Percentiles rank a stretch among this genome's conserved stretches.
phyloP scores from a whole-genome alignment of 768 basidiomycete genomes.

The Hortiboletus campestris region DNA sequence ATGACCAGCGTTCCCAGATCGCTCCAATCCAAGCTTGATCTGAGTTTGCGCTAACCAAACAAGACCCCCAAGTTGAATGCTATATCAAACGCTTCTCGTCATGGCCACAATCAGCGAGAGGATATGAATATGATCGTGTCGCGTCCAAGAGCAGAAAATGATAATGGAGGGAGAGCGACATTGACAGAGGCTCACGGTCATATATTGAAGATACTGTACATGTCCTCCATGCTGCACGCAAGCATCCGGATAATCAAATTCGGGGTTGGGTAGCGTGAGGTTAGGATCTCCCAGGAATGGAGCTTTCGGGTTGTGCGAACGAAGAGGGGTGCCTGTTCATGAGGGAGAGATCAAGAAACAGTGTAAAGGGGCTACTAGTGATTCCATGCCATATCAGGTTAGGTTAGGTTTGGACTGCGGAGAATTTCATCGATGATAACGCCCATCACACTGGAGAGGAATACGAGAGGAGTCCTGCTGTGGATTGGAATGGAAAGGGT shows the following conservation, averaged over 20 bases:
- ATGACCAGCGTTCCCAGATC: conserved; percentile 5
- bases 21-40: conserved; percentile 1
- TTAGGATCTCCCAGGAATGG: conserved; percentile 8
- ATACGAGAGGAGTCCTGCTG: conserved; percentile 5
- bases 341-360: background rate
- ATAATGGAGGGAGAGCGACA: background rate
- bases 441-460: conserved; percentile 13
- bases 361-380: conserved; percentile 12
- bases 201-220: background rate
- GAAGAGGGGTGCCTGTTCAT: conserved; percentile 3
- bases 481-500: background rate
- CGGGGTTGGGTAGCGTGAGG: background rate
- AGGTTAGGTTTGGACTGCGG: conserved; percentile 7
- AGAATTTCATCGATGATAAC: conserved; percentile 18
- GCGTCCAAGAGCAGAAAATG: background rate
- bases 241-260: conserved; percentile 17
- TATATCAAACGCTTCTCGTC: conserved; percentile 4
- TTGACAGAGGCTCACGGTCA: conserved; percentile 12
- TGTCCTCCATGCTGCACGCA: conserved; percentile 7
- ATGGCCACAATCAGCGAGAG: background rate
- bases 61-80: background rate
- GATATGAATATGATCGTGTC: background rate
- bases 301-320: conserved; percentile 4
- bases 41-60: conserved; percentile 6
- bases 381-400: conserved; percentile 22